Base-by-base conservation (phyloP, 345 rosid species). In the Dovyalis caffra region DNA sequence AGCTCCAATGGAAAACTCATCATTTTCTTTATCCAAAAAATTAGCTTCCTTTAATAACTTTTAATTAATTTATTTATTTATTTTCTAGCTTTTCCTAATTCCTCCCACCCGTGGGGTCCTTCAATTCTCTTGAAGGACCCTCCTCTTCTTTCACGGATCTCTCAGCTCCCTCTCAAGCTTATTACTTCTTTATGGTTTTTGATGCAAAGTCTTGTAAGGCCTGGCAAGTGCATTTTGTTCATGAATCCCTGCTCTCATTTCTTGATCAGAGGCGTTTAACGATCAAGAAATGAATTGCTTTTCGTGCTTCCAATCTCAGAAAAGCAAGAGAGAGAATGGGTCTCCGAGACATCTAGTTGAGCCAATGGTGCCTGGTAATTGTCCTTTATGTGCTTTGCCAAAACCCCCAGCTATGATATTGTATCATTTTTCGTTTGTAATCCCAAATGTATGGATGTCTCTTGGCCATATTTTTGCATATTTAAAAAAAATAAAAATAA, bases 281-380 rank as follows among this genome's bases (percentile, higher is more conserved):
- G 49, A 57, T 37, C 56, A 68, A 68, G 33, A 76, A 60, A 77
- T 71, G 80, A 77, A 65, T 65, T 77, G 80, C 57, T 56, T 77
- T 61, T 28, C 75, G 53, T 77, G 80, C 53, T 77, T 76, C 33
- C 79, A 76, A 28, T 70, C 70, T 16, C 79, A 76, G 53, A 76
- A 76, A 70, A 70, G 74, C 64, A 70, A 63, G 33, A 35, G 74
- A 76, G 79, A 49, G 25, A 51, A 20, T 47, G 79, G 63, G 6
- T 37, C 56, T n/a, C n/a, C n/a, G n/a, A n/a, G n/a, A n/a, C n/a
- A n/a, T n/a, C n/a, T n/a, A n/a, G n/a, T n/a, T n/a, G n/a, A n/a
- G 10, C 53, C 74, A 20, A 6, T 37, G 26, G 12, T 1, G 23
- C 14, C 37, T 28, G 72, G 57, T 43, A 20, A 69, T 29, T 9